Base-by-base conservation (phyloP, 345 rosid genomes). In the Litchi chinensis region DNA sequence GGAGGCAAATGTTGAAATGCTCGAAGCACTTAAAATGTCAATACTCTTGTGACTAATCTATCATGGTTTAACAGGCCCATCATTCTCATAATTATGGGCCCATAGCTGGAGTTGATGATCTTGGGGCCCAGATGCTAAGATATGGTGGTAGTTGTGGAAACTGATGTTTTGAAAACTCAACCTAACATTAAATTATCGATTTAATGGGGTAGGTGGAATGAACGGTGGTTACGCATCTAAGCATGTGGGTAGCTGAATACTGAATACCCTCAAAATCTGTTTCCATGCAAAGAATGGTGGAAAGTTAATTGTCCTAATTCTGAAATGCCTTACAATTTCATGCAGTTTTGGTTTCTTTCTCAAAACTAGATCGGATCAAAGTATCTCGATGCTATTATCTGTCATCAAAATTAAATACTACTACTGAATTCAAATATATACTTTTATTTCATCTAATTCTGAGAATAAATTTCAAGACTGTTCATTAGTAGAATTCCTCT, bases 171-270 rank as follows among this genome's bases (percentile, higher is more conserved):
- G 10, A 21, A 60, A 54, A 54, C 59, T 54, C 65, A 60, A 60
- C 9, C 24, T 1, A n/a, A 46, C 8, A 46, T 46, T 46, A 8
- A 46, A 60, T 10, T 11, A 60, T 22, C 10, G 21, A 60, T 21
- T 60, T 60, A 13, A 32, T 12, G 70, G 70, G 82, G 67, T 85
- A 28, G 85, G 88, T 85, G 32, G 56, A 39, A 60, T 9, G 65
- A 69, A 74, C 10, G 88, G 84, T 76, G 44, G 86, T 22, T 78
- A 26, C 24, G 63, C 70, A 57, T 21, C 40, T 19, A 39, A 39
- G 7, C 82, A n/a, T 79, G 76, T 81, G 79, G 81, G 68, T 48
- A 48, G 70, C 71, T 65, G 44, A 48, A 21, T 46, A 10, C 2
- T 32, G 37, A 32, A 32, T 7, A 0, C 75, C 52, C 71, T 40